Evolutionary conservation across 148 eudicot species (phyloP).

Genomic region (Chenopodium formosanum): DNA sequence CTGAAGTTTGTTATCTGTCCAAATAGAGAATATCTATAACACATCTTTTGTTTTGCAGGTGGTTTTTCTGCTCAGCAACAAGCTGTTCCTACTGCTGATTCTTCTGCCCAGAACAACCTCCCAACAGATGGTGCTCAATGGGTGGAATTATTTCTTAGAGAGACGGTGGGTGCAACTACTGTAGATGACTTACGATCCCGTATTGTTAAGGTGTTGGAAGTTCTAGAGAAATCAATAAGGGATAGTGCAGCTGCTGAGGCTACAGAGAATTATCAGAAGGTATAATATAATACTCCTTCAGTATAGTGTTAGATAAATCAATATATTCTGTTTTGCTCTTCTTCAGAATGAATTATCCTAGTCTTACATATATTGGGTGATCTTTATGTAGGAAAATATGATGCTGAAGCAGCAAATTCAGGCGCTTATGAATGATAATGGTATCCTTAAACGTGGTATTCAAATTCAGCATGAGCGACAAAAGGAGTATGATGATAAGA

Average conservation of each 20-base stretch:
- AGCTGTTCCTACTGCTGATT: constrained; percentile 30
- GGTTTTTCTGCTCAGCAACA: constrained; percentile 31
- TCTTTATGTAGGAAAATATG: constrained; percentile 53
- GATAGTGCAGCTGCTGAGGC: constrained; percentile 41
- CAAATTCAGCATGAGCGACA: constrained; percentile 80
- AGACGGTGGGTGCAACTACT: constrained; percentile 66
- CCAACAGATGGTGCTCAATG: constrained; percentile 68
- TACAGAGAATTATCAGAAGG: constrained; percentile 51
- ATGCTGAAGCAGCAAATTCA: constrained; percentile 80
- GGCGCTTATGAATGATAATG: constrained; percentile 58
- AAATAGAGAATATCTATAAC: neutral
- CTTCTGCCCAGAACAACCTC: constrained; percentile 32
- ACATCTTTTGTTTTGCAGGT: constrained; percentile 27
- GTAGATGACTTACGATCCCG: constrained; percentile 71
- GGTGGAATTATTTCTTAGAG: constrained; percentile 75
- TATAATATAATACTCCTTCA: constrained; percentile 3
- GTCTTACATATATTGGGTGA: neutral
- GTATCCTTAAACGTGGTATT: constrained; percentile 78
- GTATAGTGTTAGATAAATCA: too few relatives aligned
- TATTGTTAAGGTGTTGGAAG: constrained; percentile 61
- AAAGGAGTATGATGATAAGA: constrained; percentile 66
- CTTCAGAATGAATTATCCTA: neutral
- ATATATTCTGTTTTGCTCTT: neutral
- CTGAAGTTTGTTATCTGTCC: neutral
- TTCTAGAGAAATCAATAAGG: constrained; percentile 59